Conservation (phyloP, 176 grass and related monocot genomes). For the Dendrocalamus sinicus region DNA sequence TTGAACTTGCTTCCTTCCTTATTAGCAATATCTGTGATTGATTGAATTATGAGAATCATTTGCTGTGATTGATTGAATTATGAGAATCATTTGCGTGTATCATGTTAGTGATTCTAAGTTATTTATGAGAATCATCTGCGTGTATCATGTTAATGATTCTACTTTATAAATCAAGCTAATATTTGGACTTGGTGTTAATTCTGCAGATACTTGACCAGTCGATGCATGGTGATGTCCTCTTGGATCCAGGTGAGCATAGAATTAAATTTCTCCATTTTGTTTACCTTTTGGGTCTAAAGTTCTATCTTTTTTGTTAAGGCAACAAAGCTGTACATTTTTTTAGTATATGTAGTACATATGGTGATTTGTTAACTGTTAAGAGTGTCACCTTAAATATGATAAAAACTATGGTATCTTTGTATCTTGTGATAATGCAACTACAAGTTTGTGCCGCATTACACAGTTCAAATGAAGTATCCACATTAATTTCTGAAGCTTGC, state of each 20-base stretch:
- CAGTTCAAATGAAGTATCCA: conserved; percentile 2
- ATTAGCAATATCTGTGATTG: not conserved
- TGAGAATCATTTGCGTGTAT: not conserved
- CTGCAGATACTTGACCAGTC: conserved; percentile 46
- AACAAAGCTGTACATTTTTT: not conserved
- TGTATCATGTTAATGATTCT: conserved; percentile 18
- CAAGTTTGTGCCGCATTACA: not conserved
- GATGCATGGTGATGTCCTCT: conserved; percentile 32
- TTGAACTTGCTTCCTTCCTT: conserved; percentile 1
- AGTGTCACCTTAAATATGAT: not conserved
- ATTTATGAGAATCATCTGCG: not conserved
- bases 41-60: not conserved
- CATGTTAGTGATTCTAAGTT: not conserved
- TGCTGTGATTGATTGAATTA: not conserved
- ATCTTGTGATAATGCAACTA: not conserved
- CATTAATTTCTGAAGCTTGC: not conserved
- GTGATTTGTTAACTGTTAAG: not conserved
- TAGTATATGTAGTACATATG: not conserved
- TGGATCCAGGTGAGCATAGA: conserved; percentile 50
- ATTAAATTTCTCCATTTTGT: not conserved
- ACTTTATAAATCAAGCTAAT: conserved; percentile 22
- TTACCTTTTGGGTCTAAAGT: not conserved
- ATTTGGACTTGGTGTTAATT: conserved; percentile 24
- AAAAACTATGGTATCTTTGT: not conserved
- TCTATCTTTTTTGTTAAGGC: not conserved